Evolutionary conservation across 768 basidiomycete species (phyloP).

Genomic region (Boletus rufocinnamomeus): DNA sequence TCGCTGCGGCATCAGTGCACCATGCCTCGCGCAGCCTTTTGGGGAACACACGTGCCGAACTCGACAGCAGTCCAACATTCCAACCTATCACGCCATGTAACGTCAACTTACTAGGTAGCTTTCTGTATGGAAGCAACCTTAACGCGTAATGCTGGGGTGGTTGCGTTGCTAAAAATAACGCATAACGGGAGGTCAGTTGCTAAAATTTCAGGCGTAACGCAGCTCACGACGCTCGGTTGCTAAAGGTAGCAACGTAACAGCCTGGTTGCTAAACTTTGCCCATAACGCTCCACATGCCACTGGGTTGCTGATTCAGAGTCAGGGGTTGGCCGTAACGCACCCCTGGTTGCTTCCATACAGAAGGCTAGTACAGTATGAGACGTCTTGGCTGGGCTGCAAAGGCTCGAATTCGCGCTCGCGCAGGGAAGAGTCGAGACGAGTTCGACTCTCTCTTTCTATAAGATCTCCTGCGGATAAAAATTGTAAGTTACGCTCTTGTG

Average conservation of each 20-base stretch:
- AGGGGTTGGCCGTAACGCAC: too few species aligned
- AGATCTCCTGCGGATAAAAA: too few species aligned
- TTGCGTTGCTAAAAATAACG: not conserved
- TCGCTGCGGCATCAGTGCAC: not conserved
- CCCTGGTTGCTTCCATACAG: too few species aligned
- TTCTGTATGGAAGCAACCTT: not conserved
- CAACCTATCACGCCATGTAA: not conserved
- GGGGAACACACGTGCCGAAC: not conserved
- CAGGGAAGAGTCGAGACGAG: too few species aligned
- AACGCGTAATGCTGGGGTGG: not conserved
- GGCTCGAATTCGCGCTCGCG: not conserved
- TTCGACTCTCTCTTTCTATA: not conserved
- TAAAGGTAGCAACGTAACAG: too few species aligned
- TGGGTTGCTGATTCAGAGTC: too few species aligned
- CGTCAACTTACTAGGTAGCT: not conserved
- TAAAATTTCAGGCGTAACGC: not conserved
- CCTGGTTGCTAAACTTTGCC: too few species aligned
- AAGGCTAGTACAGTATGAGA: too few species aligned
- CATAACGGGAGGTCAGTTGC: not conserved
- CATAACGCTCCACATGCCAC: too few species aligned
- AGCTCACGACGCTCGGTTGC: not conserved
- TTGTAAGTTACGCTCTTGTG: not conserved
- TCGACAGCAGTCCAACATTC: not conserved
- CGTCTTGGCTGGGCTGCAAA: too few species aligned
- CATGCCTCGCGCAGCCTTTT: not conserved